Evolutionary conservation across 352 stramenopile species (phyloP), one percentile per base, ranked within the genome.

Genomic region (Thalassiosira hispida): DNA sequence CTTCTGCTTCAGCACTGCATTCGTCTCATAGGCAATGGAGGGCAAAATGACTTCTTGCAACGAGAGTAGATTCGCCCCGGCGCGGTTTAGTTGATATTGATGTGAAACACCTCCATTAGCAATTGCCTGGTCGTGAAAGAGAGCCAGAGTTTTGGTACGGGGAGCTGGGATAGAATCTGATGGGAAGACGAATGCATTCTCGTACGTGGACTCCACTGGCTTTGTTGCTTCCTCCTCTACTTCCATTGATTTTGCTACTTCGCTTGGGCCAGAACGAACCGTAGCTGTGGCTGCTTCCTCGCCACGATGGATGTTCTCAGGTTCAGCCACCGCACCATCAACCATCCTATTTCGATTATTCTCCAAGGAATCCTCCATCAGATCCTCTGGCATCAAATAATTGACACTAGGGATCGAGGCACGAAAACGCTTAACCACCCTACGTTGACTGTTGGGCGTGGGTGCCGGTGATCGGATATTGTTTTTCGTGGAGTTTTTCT

Each of bases 1-100:
- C 35, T 68, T 33, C 63, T 73, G 35, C 51, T 81, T 86, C 47
- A 86, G 61, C 23, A 71, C 68, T 22, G 18, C 18, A 55, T 60
- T 76, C 18, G 51, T 80, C 47, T 81, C 61, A 55, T 71, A 60
- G 4, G 60, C 56, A 52, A 86, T 77, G 12, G 79, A 72, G 20
- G 79, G 79, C 22, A 86, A 57, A 55, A 86, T 69, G 14, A 86
- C 73, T 56, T 86, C 79, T 35, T 86, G 73, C 38, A 86, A 57
- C 31, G 73, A 83, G 22, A 86, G 44, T 0, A 81, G 47, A 59
- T 81, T 72, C 0, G 79, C 53, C n/a, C 63, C 68, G 25, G 79
- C 73, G 51, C 49, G 9, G 40, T 62, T 83, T 0, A 86, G 63
- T 55, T 77, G 73, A 53, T 77, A 86, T 59, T 86, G 79, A 64